These are phyloP conservation scores for Trichosporon sp. DNA, from an alignment of 1,284 basidiomycete genomes.

Conservation along the genomic window DNA sequence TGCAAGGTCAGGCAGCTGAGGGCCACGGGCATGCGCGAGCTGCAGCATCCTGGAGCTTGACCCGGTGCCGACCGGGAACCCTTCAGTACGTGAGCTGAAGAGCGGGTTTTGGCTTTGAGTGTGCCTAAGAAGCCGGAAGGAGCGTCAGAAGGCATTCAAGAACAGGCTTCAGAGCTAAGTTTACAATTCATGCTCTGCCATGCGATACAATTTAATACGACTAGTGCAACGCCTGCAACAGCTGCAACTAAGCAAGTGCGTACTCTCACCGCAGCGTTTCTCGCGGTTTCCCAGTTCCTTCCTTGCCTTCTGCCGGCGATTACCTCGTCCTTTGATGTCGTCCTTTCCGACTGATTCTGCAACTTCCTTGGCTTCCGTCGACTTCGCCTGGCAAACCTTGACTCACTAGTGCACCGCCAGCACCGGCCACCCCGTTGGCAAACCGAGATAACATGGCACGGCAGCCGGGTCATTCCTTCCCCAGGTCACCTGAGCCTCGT, in stretches of 20 bases:
- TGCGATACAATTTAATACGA: slow-evolving; percentile 17
- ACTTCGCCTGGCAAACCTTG: slow-evolving; percentile 1
- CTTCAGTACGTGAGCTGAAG: too few relatives aligned
- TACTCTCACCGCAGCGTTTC: slow-evolving; percentile 1
- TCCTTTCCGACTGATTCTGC: background rate
- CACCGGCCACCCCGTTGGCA: background rate
- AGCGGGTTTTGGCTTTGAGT: background rate
- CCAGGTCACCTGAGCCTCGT: slow-evolving; percentile 4
- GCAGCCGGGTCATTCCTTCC: slow-evolving; percentile 7
- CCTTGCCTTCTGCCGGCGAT: background rate
- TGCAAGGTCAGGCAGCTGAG: background rate
- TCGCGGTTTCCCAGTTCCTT: background rate
- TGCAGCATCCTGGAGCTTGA: background rate
- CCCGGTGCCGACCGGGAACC: background rate
- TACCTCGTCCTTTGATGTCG: background rate
- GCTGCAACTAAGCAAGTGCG: background rate
- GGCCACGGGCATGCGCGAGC: background rate
- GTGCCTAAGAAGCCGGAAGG: slow-evolving; percentile 18
- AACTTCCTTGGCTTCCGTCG: background rate
- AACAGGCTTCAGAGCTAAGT: slow-evolving; percentile 18
- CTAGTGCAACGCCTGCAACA: background rate
- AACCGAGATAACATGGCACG: background rate
- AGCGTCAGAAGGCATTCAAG: slow-evolving; percentile 16
- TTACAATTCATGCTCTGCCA: slow-evolving; percentile 19
- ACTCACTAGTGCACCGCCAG: background rate